Conservation (phyloP, 768 basidiomycete species). For the Kwoniella dejecticola region DNA sequence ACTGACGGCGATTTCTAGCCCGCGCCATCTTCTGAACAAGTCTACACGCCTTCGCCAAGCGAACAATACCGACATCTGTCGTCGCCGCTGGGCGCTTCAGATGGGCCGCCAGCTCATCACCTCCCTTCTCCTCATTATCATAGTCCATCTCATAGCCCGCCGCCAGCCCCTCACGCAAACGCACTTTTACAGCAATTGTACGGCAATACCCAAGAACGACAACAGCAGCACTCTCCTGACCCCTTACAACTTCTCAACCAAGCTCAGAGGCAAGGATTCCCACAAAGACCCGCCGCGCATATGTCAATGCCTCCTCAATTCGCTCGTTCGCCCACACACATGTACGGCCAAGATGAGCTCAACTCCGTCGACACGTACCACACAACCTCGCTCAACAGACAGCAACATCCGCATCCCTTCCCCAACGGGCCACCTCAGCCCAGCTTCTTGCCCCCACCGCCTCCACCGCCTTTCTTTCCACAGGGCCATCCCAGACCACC, state of each 20-base stretch:
- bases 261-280: constrained; percentile 17
- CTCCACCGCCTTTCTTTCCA: not conserved
- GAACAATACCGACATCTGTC: constrained; percentile 12
- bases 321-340: constrained; percentile 7
- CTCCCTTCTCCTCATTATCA: too few species aligned
- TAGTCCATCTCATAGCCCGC: not conserved
- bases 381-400: not conserved
- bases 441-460: constrained; percentile 9
- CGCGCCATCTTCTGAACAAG: not conserved
- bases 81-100: constrained; percentile 5
- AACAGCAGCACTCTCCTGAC: constrained; percentile 12
- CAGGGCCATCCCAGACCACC: constrained; percentile 9
- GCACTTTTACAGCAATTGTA: constrained; percentile 23
- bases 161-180: constrained; percentile 11
- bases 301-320: constrained; percentile 19
- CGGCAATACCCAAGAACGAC: constrained; percentile 16
- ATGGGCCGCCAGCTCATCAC: not conserved
- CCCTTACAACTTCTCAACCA: constrained; percentile 25
- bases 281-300: constrained; percentile 17
- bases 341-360: not conserved
- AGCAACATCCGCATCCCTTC: too few species aligned
- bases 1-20: not conserved
- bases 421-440: constrained; percentile 9
- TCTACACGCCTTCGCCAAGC: not conserved
- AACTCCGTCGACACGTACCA: not conserved